Base-by-base conservation (phyloP, 345 rosid species). In the Eucalyptus sp. region DNA sequence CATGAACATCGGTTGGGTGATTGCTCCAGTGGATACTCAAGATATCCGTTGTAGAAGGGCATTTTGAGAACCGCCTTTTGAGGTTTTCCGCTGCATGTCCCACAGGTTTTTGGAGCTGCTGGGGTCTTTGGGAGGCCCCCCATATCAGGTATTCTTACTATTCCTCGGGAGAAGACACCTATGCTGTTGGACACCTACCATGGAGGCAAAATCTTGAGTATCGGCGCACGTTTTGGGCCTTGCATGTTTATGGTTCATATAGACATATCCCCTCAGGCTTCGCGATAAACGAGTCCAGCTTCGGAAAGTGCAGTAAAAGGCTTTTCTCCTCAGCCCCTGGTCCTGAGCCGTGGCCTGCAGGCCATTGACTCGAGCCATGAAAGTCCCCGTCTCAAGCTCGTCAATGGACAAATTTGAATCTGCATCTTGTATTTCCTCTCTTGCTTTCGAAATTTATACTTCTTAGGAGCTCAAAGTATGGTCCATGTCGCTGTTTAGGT, bases 251-350 rank as follows among this genome's bases (percentile, higher is more conserved):
- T 37, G 81, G 46, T 71, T 18, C 81, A 71, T 33, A 18, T 33
- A 2, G 13, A 37, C 48, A 5, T 18, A 76, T 37, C 15, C 48
- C 83, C 9, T 22, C 27, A 20, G 48, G 83, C 48, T 41, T 92
- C 17, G 86, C 52, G 2, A 33, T 22, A 3, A 79, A 89, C 2
- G 60, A 86, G n/a, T 86, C 66, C 11, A 89, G 58, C 89, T 86
- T 88, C 91, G 14, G 89, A 46, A 27, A 89, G 88, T 12, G 89
- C 52, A 12, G 93, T 90, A 27, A 93, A 94, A 80, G 95, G 94
- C 43, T 13, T 49, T 86, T 48, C 86, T 87, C 94, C 93, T 90
- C 13, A 90, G 87, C 7, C 48, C 56, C 10, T 52, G 92, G 46
- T 90, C 92, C 29, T 46, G 87, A 88, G 92, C 92, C 11, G 90